Percentiles rank a stretch among this genome's conserved stretches.
These are phyloP conservation scores for Diaporthe australafricana DNA, from an alignment of 2,329 filamentous ascomycete genomes.

Conservation along the genomic window DNA sequence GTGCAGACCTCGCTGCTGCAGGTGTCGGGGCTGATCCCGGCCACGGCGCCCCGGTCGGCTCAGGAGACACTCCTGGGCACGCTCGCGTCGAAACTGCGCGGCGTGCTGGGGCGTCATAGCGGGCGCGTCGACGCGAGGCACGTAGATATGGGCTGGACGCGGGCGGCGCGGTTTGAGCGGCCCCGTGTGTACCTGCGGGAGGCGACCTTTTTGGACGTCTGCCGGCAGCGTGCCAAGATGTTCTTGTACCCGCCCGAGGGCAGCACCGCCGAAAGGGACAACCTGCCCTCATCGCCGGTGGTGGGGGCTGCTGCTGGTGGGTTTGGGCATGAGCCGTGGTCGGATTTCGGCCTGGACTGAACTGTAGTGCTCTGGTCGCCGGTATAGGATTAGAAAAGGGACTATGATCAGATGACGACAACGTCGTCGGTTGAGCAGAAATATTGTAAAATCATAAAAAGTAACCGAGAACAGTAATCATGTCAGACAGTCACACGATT, in stretches of 20 bases:
- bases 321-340: slow-evolving; percentile 30
- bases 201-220: neutral
- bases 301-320: slow-evolving; percentile 1
- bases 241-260: slow-evolving; percentile 18
- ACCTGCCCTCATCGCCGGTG: neutral
- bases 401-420: neutral
- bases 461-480: neutral
- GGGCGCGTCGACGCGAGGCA: neutral
- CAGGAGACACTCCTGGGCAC: slow-evolving; percentile 21
- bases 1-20: slow-evolving; percentile 15
- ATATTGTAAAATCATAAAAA: too few species aligned
- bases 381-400: too few species aligned
- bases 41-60: neutral
- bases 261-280: neutral
- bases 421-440: too few species aligned
- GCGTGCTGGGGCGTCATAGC: neutral
- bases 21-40: slow-evolving; percentile 20
- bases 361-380: neutral
- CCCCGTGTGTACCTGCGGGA: neutral
- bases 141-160: slow-evolving; percentile 2
- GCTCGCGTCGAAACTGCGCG: slow-evolving; percentile 24
- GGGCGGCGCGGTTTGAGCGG: neutral
- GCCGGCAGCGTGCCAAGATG: slow-evolving; percentile 14
- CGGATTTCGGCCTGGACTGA: slow-evolving; percentile 32
- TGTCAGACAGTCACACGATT: too few species aligned